Evolutionary conservation across 805 yeast genomes (phyloP).

Genomic region (Ogataea angusta): DNA sequence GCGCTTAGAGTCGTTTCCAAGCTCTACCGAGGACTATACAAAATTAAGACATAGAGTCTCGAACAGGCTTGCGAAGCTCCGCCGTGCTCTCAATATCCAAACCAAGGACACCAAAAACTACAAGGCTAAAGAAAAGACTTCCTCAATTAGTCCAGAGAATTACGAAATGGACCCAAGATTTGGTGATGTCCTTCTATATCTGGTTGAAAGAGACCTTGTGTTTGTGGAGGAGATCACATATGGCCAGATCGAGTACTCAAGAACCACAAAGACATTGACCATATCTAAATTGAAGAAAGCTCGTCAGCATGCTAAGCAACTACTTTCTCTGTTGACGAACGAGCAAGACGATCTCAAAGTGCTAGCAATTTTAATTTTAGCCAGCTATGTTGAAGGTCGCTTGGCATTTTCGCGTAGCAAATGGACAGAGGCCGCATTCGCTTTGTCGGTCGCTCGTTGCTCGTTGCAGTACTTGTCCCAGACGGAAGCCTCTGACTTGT

Average conservation of each 20-base stretch:
- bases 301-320: conserved; percentile 38
- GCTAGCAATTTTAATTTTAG: conserved; percentile 37
- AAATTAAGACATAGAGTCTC: conserved; percentile 64
- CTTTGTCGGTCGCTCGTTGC: conserved; percentile 60
- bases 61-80: conserved; percentile 57
- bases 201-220: conserved; percentile 76
- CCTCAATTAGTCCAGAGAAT: conserved; percentile 45
- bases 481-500: conserved; percentile 36
- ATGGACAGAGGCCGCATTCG: conserved; percentile 51
- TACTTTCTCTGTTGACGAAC: conserved; percentile 39
- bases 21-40: conserved; percentile 64
- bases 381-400: conserved; percentile 35
- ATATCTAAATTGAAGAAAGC: conserved; percentile 69
- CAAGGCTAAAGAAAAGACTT: conserved; percentile 43
- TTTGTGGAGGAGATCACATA: conserved; percentile 62
- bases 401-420: conserved; percentile 49
- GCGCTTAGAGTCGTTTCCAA: conserved; percentile 60
- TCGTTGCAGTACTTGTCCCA: conserved; percentile 52
- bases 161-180: conserved; percentile 49
- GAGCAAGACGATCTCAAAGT: conserved; percentile 36
- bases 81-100: conserved; percentile 60
- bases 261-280: conserved; percentile 48
- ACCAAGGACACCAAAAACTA: conserved; percentile 67
- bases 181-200: conserved; percentile 58
- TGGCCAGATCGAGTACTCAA: conserved; percentile 46